These are phyloP conservation scores for Thraustochytrium sp. DNA, from an alignment of 352 stramenopile genomes.

Conservation along the genomic window DNA sequence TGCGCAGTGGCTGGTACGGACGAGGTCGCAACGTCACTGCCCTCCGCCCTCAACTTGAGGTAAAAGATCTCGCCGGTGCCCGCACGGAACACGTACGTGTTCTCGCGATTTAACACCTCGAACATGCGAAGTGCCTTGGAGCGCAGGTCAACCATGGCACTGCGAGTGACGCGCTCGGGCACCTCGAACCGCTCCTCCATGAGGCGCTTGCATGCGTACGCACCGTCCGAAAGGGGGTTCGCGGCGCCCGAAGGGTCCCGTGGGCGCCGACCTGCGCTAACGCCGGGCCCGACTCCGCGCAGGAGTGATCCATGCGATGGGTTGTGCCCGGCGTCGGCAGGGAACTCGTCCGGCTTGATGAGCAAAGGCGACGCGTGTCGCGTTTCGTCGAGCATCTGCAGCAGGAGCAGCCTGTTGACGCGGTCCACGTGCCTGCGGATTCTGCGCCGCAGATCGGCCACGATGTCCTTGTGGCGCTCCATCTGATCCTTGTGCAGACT, in stretches of 20 bases:
- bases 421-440: background rate
- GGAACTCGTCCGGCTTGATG: conserved; percentile 26
- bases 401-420: conserved; percentile 19
- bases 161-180: background rate
- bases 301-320: no score
- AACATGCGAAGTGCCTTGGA: background rate
- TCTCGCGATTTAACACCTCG: background rate
- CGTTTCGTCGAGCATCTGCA: conserved; percentile 10
- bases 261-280: no score
- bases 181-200: background rate
- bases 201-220: background rate
- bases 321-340: no score
- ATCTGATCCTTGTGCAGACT: background rate
- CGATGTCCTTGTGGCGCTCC: background rate
- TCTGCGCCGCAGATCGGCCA: background rate
- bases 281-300: no score
- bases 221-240: background rate
- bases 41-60: background rate
- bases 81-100: conserved; percentile 16
- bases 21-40: no score
- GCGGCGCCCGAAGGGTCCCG: no score
- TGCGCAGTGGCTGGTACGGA: no score
- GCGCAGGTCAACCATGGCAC: background rate
- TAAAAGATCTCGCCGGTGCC: background rate
- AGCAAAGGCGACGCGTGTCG: background rate